Conservation (phyloP, 116 monocot species). For the Trichopus zeylanicus region DNA sequence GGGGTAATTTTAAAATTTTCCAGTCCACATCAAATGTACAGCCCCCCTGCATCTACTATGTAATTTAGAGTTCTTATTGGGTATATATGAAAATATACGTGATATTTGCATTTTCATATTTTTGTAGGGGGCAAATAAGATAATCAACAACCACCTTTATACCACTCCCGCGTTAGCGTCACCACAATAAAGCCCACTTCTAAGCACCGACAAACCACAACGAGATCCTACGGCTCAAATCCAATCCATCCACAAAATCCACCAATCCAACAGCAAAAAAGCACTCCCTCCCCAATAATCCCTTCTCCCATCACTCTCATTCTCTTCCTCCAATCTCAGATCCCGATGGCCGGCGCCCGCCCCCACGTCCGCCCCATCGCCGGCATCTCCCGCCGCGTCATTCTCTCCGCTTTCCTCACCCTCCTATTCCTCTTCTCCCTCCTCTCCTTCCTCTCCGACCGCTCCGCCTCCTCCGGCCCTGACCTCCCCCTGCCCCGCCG, state of each 20-base stretch:
- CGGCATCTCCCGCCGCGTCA: background rate
- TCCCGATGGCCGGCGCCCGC: slow-evolving; percentile 1
- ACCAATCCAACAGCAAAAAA: background rate
- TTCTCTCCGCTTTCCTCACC: background rate
- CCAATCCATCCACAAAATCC: background rate
- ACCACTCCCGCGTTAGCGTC: background rate
- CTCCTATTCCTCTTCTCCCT: slow-evolving; percentile 3
- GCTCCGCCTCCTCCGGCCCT: background rate
- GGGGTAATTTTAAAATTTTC: no score
- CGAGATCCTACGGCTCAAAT: background rate
- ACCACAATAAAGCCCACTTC: no score
- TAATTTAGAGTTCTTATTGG: no score
- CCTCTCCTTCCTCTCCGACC: background rate
- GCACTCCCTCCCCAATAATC: background rate
- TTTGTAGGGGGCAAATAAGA: no score
- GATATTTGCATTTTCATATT: no score
- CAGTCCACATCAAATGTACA: no score
- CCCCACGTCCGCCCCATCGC: background rate
- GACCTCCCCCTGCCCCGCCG: background rate
- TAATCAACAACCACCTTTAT: no score
- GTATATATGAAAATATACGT: no score
- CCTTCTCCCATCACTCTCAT: background rate
- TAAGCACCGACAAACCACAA: no score
- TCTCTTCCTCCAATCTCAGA: background rate
- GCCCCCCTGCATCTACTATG: no score